Base-by-base conservation (phyloP, 805 yeast species). In the Starmerella apis region DNA sequence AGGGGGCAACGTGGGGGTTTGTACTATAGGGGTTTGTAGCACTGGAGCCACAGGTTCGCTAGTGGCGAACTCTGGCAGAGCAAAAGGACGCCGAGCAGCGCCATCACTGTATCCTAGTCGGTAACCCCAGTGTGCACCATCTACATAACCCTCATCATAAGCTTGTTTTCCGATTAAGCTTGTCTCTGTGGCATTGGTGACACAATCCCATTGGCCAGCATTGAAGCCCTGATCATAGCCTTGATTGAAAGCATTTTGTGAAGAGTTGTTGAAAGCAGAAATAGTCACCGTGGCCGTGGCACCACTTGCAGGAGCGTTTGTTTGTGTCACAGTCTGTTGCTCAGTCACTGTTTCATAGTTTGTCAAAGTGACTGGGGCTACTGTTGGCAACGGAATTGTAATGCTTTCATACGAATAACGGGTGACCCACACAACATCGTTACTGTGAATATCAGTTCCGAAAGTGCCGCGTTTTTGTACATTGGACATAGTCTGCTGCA, bases 51-150 rank as follows among this genome's bases (percentile, higher is more conserved):
- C 13, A 8, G 47, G 43, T 16, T 42, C 20, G 11, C 23, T 38
- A 3, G 50, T 41, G 13, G 33, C 45, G 23, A 51, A 43, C 24
- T 22, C n/a, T 4, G 54, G 54, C 25, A 46, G 32, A 3, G 8
- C 39, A 36, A 43, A 41, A 4, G 37, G 51, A 13, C 44, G 38
- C 18, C 46, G 38, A 24, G 25, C 50, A 2, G 25, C 10, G 5
- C 45, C 54, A 30, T 53, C 56, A 18, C 23, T 11, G 49, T 47
- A 53, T 11, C 56, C 56, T 9, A 22, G 30, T 25, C 37, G n/a
- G 50, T 53, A 53, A 2, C 47, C 56, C 56, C 56, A 53, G 2
- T 42, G 31, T 1, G 56, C 53, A 27, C 56, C 56, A 8, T 47
- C 41, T 2, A 33, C 47, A 35, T 49, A 53, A 24, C 53, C 56